A percentile compares a stretch with the other conserved stretches of the same genome.
These are phyloP conservation scores for Thalia dealbata DNA, from an alignment of 176 grass and related monocot species.

Conservation along the genomic window DNA sequence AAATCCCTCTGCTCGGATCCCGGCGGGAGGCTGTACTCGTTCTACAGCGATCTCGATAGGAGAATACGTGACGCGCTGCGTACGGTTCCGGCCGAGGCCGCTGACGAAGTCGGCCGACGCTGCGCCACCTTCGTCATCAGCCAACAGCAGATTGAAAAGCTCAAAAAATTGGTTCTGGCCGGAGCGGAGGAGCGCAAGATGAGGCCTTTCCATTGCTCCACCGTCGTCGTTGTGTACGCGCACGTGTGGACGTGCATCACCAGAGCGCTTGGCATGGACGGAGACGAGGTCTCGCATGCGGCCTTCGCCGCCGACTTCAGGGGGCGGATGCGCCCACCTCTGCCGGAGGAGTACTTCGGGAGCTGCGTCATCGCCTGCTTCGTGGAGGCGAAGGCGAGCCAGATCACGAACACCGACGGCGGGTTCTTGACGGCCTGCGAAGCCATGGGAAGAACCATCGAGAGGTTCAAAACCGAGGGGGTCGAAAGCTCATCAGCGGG, in stretches of 20 bases:
- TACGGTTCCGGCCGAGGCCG: background rate
- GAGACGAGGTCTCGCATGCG: constrained; percentile 14
- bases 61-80: background rate
- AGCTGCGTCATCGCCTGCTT: constrained; percentile 39
- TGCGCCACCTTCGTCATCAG: background rate
- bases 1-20: background rate
- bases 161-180: constrained; percentile 10
- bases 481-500: constrained; percentile 18
- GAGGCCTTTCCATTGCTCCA: constrained; percentile 8
- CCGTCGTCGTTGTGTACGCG: constrained; percentile 26
- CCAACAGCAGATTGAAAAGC: background rate
- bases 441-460: constrained; percentile 28
- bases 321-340: constrained; percentile 14
- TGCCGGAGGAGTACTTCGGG: constrained; percentile 35
- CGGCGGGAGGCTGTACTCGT: background rate
- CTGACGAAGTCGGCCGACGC: background rate
- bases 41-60: background rate
- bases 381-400: constrained; percentile 15
- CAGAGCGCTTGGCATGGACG: constrained; percentile 2
- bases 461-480: constrained; percentile 18
- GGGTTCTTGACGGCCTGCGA: constrained; percentile 19
- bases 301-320: constrained; percentile 27
- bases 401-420: constrained; percentile 15
- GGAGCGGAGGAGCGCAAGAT: background rate
- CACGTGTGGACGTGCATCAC: constrained; percentile 35